Evolutionary conservation across 1,139 yeast species (phyloP), one percentile per base, ranked within the genome.

Genomic region (Torulaspora globosa): DNA sequence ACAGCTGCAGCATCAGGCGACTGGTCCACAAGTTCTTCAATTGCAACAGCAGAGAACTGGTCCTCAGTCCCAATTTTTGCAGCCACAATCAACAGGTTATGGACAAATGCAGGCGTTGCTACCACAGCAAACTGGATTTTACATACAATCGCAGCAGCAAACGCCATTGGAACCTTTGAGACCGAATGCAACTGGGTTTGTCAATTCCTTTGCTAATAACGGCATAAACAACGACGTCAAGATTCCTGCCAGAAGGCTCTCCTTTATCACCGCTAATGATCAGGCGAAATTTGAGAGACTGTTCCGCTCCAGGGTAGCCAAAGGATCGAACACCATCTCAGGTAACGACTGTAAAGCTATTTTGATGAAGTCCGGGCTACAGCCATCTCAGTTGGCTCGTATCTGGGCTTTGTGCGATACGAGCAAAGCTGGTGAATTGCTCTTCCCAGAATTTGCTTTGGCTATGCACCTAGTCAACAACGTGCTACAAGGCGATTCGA

Each of bases 371-470:
- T 89, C 97, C 0, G 86, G 88, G 3, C 73, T 92, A 48, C 71
- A 79, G 31, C 88, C 96, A 1, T 78, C 79, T 29, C 78, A 84
- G 26, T 73, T 92, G 58, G 95, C 95, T 1, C 87, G 84, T 55
- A 83, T 92, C 49, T 92, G 98, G 98, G 79, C 85, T 27, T 71
- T 92, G 53, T 78, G 96, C 19, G 98, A 92, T 62, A 84, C 95
- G 2, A 85, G 83, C 58, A 84, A 81, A 58, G 82, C 95, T 3
- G 97, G 97, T 1, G 76, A 81, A 39, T 74, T 92, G 49, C 69
- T 92, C 53, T 92, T 90, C 60, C 98, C 98, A 0, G 97, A 92
- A 65, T 92, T 92, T 71, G 96, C 96, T 10, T 73, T 90, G 57
- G 95, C 96, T 14, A 80, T 92, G 74, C 95, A 88, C 65, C 74